Conservation (phyloP, 2,329 filamentous ascomycete genomes). For the Penicillium palitans region DNA sequence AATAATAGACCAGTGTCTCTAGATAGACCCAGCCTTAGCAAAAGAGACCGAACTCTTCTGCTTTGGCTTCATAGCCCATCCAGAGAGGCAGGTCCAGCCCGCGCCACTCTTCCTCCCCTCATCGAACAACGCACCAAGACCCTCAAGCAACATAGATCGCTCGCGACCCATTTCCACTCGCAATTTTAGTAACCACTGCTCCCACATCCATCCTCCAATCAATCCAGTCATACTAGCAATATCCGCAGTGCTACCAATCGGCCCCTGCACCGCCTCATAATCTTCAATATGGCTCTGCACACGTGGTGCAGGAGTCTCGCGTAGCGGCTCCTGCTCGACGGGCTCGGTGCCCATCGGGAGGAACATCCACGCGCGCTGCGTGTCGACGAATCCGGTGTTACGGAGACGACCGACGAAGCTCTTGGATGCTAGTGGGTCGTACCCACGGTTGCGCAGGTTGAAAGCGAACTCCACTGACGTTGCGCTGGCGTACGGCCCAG, state of each 20-base stretch:
- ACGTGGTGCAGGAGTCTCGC: slow-evolving; percentile 40
- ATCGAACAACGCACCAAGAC: slow-evolving; percentile 59
- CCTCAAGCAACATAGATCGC: slow-evolving; percentile 54
- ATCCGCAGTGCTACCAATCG: slow-evolving; percentile 67
- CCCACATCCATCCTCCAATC: slow-evolving; percentile 87
- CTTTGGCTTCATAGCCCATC: slow-evolving; percentile 58
- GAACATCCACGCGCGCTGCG: slow-evolving; percentile 85
- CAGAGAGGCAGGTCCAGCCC: slow-evolving; percentile 61
- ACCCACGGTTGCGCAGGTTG: slow-evolving; percentile 82
- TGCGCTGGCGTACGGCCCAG: slow-evolving; percentile 74
- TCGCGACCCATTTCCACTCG: slow-evolving; percentile 80
- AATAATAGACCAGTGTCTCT: not conserved
- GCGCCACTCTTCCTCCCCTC: slow-evolving; percentile 59
- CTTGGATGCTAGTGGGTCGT: slow-evolving; percentile 82
- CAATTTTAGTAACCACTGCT: slow-evolving; percentile 89
- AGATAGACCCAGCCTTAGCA: not conserved
- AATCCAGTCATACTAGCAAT: slow-evolving; percentile 76
- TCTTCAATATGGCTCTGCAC: slow-evolving; percentile 44
- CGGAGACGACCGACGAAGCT: slow-evolving; percentile 73
- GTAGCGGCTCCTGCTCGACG: slow-evolving; percentile 48
- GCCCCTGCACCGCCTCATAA: slow-evolving; percentile 59
- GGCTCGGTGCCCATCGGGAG: slow-evolving; percentile 70
- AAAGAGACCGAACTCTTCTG: slow-evolving; percentile 11
- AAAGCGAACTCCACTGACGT: slow-evolving; percentile 91
- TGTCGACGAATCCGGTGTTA: slow-evolving; percentile 73